Percentiles rank a stretch among this genome's conserved stretches.
These are phyloP conservation scores for Ceratobasidium sp. DNA, from an alignment of 1,284 basidiomycete genomes.

Conservation along the genomic window DNA sequence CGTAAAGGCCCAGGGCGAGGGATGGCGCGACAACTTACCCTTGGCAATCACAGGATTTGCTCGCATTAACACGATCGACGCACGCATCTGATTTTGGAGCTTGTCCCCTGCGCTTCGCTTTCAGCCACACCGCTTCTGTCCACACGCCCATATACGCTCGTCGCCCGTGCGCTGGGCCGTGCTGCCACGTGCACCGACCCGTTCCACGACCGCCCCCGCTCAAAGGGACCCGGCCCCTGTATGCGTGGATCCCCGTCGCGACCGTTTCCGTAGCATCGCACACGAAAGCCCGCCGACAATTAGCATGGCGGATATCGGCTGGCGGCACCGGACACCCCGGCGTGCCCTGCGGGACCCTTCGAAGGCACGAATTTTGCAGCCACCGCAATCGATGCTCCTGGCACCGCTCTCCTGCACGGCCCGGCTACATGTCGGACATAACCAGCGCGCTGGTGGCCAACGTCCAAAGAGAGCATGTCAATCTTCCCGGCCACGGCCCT, in stretches of 20 bases:
- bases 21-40: slow-evolving; percentile 44
- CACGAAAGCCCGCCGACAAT: too few species aligned
- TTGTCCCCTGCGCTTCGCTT: slow-evolving; percentile 35
- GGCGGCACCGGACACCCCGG: not conserved
- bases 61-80: slow-evolving; percentile 42
- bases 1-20: slow-evolving; percentile 42
- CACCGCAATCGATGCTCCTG: slow-evolving; percentile 35
- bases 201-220: slow-evolving; percentile 41
- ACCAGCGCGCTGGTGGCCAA: slow-evolving; percentile 40
- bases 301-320: slow-evolving; percentile 19
- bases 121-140: slow-evolving; percentile 37
- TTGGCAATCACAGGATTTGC: slow-evolving; percentile 44
- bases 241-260: not conserved
- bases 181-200: slow-evolving; percentile 35
- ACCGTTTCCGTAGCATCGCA: slow-evolving; percentile 1
- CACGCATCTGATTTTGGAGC: slow-evolving; percentile 34
- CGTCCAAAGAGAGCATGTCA: slow-evolving; percentile 45
- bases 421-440: slow-evolving; percentile 44
- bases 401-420: slow-evolving; percentile 29
- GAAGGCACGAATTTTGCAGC: slow-evolving; percentile 14
- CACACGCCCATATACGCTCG: slow-evolving; percentile 28
- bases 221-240: not conserved
- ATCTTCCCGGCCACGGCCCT: slow-evolving; percentile 31
- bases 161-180: slow-evolving; percentile 32
- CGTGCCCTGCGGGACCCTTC: slow-evolving; percentile 18